Evolutionary conservation across 1,284 basidiomycete genomes (phyloP), one percentile per base, ranked within the genome.

Genomic region (Mrakiaceae sp.): DNA sequence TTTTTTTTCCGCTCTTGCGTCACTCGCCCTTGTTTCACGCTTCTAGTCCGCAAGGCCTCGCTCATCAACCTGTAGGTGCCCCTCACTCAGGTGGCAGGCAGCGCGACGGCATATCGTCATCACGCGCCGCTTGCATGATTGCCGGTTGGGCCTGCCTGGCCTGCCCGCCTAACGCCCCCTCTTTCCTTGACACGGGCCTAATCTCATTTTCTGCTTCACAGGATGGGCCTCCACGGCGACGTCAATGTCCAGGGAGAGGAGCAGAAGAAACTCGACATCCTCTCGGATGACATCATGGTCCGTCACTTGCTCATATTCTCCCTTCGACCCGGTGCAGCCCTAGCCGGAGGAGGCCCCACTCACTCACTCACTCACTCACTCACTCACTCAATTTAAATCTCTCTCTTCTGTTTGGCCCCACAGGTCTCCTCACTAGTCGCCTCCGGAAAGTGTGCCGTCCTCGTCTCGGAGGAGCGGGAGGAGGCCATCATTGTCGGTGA

Each of bases 221-320:
- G 91, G 42, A 87, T 98, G 71, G 96, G 96, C 48, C 82, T 94
- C 27, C 96, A 96, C 10, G 96, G 96, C 27, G 62, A 94, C 73
- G 88, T 88, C 57, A 99, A 98, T 75, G 88, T 96, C 11, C 92
- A 96, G 77, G 96, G 96, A 59, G 96, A 98, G 77, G 96, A 98
- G 75, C 96, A 99, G 81, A 99, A 99, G 83, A 99, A 99, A 80
- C 83, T 99, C 65, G 95, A 98, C 74, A 88, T 98, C 27, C 82
- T 66, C 43, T 90, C 93, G 39, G 98, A 99, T 78, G 94, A 99
- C 76, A 98, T 98, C 82, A 98, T 99, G 96, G 84, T 98, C 76
- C 27, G 27, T 27, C 27, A 27, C 27, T 27, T 27, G 27, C 27
- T 1, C 27, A 1, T 27, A 98, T 98, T 2, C 11, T 51, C 2